Conservation (phyloP, 2,329 filamentous ascomycete species). For the Ophiostoma fasciatum region DNA sequence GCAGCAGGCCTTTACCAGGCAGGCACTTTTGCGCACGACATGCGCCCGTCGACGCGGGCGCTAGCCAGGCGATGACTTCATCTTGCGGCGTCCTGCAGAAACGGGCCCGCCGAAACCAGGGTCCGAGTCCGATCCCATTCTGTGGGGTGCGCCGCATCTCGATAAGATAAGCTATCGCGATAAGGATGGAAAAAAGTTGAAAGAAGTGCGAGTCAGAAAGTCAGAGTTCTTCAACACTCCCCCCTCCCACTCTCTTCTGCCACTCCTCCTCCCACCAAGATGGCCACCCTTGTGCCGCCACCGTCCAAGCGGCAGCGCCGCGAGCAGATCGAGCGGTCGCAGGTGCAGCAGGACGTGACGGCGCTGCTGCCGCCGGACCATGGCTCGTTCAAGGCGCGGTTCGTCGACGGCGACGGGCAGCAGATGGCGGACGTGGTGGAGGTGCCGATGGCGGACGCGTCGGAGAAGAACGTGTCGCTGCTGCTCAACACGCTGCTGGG, state of each 20-base stretch:
- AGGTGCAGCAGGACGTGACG: constrained; percentile 60
- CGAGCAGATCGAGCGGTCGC: constrained; percentile 54
- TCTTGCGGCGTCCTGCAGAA: no score
- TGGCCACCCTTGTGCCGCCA: constrained; percentile 22
- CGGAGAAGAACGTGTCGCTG: constrained; percentile 76
- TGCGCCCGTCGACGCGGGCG: no score
- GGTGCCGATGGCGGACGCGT: constrained; percentile 71
- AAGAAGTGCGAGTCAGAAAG: no score
- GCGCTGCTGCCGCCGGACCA: constrained; percentile 51
- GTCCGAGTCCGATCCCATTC: no score
- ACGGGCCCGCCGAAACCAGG: no score
- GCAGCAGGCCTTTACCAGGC: no score
- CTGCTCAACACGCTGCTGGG: constrained; percentile 74
- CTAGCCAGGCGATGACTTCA: no score
- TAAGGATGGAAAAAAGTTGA: constrained; percentile 8
- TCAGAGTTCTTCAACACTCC: no score
- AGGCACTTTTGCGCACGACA: no score
- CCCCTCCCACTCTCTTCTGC: background rate
- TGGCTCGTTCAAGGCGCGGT: constrained; percentile 73
- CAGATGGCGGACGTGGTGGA: constrained; percentile 54
- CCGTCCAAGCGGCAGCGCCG: constrained; percentile 63
- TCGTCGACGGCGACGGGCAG: constrained; percentile 67
- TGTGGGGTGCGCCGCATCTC: no score
- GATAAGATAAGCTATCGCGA: constrained; percentile 7
- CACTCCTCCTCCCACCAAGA: constrained; percentile 4